phyloP scores from a whole-genome alignment of 768 basidiomycete species.

The Russula sp. region DNA sequence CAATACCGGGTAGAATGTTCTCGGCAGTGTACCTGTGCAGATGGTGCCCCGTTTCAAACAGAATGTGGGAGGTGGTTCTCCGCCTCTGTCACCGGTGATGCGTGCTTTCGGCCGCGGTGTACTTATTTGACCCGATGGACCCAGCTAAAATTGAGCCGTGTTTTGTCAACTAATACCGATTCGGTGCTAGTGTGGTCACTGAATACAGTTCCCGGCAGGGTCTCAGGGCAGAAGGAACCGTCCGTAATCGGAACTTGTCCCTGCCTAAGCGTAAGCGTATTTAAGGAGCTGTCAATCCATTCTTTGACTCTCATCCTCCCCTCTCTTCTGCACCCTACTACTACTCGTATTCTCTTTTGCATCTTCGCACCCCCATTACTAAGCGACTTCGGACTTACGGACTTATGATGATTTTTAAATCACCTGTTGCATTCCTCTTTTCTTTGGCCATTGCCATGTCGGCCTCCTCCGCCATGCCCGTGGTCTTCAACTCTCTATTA shows the following conservation, averaged over 20 bases:
- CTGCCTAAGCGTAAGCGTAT: background rate
- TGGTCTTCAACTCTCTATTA: background rate
- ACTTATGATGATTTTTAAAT: slow-evolving; percentile 3
- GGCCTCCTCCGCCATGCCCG: slow-evolving; percentile 10
- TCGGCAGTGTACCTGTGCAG: background rate
- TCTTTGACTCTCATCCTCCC: background rate
- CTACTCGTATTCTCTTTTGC: background rate
- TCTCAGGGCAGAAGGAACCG: background rate
- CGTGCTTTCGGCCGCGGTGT: background rate
- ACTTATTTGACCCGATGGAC: background rate
- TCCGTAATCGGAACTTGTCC: background rate
- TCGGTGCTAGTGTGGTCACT: background rate
- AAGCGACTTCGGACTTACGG: background rate
- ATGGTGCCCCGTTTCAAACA: background rate
- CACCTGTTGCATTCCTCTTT: slow-evolving; percentile 9
- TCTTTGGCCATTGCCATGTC: background rate
- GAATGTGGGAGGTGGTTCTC: background rate
- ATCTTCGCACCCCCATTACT: background rate
- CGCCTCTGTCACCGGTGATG: background rate
- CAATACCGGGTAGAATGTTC: background rate
- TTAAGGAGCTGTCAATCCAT: background rate
- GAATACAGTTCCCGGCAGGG: background rate
- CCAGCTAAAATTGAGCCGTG: background rate
- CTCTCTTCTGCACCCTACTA: background rate
- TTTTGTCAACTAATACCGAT: background rate